A percentile compares a stretch with the other conserved stretches of the same genome.
Evolutionary conservation across 2,329 filamentous ascomycete genomes (phyloP).

Genomic region (Colletotrichum sp.): DNA sequence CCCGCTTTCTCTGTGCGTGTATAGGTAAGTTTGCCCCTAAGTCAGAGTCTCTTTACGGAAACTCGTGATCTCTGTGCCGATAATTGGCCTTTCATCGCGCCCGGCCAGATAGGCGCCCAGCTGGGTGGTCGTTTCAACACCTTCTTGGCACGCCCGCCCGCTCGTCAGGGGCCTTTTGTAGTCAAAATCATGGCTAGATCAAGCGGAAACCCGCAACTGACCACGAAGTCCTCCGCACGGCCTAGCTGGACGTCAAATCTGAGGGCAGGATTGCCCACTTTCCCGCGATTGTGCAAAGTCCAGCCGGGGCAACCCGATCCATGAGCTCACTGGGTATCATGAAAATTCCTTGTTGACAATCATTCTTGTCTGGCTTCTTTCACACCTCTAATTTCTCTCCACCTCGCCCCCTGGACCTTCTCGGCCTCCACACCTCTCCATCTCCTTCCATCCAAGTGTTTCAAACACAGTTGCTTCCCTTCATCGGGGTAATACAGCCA

Average conservation of each 20-base stretch:
- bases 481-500: conserved; percentile 60
- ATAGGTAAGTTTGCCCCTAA: not conserved
- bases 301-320: not conserved
- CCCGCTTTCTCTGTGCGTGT: not conserved
- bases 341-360: not conserved
- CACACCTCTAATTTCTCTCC: not conserved
- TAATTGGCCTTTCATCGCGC: not conserved
- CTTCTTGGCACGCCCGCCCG: not conserved
- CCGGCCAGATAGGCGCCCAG: not conserved
- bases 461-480: conserved; percentile 49
- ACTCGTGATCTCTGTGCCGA: not conserved
- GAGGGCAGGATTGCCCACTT: not conserved
- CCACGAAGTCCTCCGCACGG: not conserved
- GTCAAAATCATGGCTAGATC: not conserved
- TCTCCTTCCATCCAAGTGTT: conserved; percentile 56
- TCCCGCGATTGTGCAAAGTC: not conserved
- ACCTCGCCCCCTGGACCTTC: conserved; percentile 15
- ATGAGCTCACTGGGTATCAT: not conserved
- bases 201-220: not conserved
- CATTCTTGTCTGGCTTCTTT: not conserved
- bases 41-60: not conserved
- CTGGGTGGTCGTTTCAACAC: not conserved
- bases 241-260: not conserved
- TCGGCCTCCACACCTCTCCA: conserved; percentile 49
- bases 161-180: not conserved